Conservation (phyloP, 23 red algal genomes). For the Cyanidiococcus yangmingshanensis region DNA sequence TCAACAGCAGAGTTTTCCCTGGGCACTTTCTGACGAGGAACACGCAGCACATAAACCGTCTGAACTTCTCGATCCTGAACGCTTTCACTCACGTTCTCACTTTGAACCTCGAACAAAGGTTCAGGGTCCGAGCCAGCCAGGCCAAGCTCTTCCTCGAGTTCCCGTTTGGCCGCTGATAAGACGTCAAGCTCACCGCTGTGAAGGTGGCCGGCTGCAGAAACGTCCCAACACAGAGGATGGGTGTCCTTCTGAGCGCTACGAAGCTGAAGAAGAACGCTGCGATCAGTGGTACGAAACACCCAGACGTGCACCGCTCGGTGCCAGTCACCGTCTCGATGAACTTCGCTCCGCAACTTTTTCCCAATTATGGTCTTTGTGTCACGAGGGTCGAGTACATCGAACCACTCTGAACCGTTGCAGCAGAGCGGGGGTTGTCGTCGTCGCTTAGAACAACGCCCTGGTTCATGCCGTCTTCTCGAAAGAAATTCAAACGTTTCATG, state of each 20-base stretch:
- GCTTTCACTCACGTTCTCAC: neutral
- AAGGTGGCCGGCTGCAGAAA: conserved; percentile 77
- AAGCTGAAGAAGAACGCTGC: conserved; percentile 44
- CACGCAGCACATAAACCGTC: neutral
- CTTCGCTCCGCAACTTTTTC: conserved; percentile 12
- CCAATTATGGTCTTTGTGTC: neutral
- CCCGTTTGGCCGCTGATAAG: conserved; percentile 36
- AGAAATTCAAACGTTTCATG: no score
- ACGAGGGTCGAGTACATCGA: neutral
- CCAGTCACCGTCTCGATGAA: conserved; percentile 79
- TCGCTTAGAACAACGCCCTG: no score
- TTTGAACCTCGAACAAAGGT: neutral
- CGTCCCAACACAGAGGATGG: conserved; percentile 74
- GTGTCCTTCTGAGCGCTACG: conserved; percentile 59
- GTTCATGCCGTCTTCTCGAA: no score
- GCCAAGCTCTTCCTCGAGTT: conserved; percentile 76
- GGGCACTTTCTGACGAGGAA: neutral
- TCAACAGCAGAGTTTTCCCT: neutral
- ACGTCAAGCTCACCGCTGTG: conserved; percentile 40
- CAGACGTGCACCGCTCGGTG: conserved; percentile 78
- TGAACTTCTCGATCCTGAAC: neutral
- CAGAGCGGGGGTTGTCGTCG: no score
- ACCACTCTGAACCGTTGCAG: neutral
- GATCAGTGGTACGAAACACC: conserved; percentile 22
- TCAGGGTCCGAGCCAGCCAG: neutral